These are phyloP conservation scores for Murraya koenigii DNA, from an alignment of 345 rosid species.

Conservation along the genomic window DNA sequence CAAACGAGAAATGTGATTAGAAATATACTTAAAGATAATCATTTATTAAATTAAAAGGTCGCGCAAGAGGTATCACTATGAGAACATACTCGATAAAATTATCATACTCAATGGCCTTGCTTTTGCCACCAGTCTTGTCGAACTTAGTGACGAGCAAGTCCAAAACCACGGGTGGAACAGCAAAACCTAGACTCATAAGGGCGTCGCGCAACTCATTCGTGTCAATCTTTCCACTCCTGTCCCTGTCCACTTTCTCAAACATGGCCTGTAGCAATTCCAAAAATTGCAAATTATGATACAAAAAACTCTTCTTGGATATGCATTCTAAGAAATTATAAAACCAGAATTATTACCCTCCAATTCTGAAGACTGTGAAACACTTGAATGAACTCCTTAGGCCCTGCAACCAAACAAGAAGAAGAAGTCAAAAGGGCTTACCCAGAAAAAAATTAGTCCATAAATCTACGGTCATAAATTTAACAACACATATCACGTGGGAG, in stretches of 20 bases:
- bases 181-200: conserved; percentile 67
- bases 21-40: not conserved
- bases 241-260: conserved; percentile 82
- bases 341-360: conserved; percentile 69
- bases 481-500: not conserved
- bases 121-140: conserved; percentile 74
- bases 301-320: not conserved
- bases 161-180: conserved; percentile 62
- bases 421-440: too few species aligned
- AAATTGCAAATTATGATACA: not conserved
- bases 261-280: conserved; percentile 40
- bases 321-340: not conserved
- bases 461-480: too few species aligned
- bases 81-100: conserved; percentile 85
- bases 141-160: conserved; percentile 82
- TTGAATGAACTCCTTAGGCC: conserved; percentile 78
- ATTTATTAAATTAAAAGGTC: not conserved
- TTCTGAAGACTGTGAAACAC: conserved; percentile 92
- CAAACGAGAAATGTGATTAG: not conserved
- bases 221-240: conserved; percentile 87
- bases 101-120: conserved; percentile 80
- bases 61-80: too few species aligned
- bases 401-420: conserved; percentile 29
- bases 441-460: too few species aligned
- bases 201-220: conserved; percentile 79